These are phyloP conservation scores for Xerocomus amazonicus DNA, from an alignment of 1,284 basidiomycete genomes.

Conservation along the genomic window DNA sequence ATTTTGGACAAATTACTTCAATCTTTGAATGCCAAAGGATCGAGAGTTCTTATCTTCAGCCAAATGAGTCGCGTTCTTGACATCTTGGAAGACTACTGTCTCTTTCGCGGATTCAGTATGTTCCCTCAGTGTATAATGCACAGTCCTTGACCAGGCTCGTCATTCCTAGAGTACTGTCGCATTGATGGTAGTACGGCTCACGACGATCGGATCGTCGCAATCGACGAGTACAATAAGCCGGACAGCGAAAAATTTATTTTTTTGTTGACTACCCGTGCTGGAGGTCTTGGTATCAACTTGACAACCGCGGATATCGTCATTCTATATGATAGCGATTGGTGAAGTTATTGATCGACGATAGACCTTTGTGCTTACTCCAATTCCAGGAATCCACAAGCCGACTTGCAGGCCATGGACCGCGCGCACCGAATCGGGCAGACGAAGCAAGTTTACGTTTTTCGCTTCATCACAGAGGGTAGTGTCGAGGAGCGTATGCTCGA, in stretches of 20 bases:
- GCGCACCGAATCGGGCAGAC: constrained; percentile 99
- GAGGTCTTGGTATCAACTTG: constrained; percentile 96
- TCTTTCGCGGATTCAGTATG: constrained; percentile 88
- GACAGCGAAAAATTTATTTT: constrained; percentile 97
- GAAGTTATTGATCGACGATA: neutral
- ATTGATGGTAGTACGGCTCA: constrained; percentile 96
- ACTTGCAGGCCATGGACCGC: constrained; percentile 98
- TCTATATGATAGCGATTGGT: constrained; percentile 98
- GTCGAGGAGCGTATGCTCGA: constrained; percentile 98
- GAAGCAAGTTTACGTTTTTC: constrained; percentile 98
- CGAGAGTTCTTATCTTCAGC: constrained; percentile 94
- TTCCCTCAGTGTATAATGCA: constrained; percentile 12
- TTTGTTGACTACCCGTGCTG: constrained; percentile 96
- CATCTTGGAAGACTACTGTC: constrained; percentile 96
- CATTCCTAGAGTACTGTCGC: constrained; percentile 81
- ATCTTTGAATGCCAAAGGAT: constrained; percentile 90
- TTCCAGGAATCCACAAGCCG: constrained; percentile 92
- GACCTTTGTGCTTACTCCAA: constrained; percentile 4
- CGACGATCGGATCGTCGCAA: constrained; percentile 92
- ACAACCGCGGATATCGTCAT: constrained; percentile 96
- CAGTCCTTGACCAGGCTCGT: neutral
- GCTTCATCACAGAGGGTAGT: constrained; percentile 95
- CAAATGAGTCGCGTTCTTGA: constrained; percentile 97
- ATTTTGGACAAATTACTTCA: constrained; percentile 93
- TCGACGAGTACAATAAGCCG: constrained; percentile 98